These are phyloP conservation scores for Sarocladiaceae sp. DNA, from an alignment of 2,329 filamentous ascomycete species.

Conservation along the genomic window DNA sequence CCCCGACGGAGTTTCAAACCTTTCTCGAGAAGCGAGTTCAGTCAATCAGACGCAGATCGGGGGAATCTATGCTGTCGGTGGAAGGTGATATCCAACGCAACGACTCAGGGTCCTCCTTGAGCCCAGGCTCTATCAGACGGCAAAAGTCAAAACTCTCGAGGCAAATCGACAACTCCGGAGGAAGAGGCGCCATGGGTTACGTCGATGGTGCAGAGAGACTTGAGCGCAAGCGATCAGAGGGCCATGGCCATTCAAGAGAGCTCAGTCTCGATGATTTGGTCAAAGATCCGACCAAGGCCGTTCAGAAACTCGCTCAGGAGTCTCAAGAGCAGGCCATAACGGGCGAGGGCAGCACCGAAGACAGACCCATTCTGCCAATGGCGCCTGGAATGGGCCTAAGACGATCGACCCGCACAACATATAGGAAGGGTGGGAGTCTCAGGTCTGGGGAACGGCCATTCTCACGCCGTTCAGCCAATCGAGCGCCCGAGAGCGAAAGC, in stretches of 20 bases:
- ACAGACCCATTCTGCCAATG: slow-evolving; percentile 80
- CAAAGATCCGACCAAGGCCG: slow-evolving; percentile 66
- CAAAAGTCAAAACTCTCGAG: slow-evolving; percentile 95
- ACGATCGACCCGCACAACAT: slow-evolving; percentile 86
- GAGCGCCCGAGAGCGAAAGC: slow-evolving; percentile 53
- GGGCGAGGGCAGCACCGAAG: slow-evolving; percentile 47
- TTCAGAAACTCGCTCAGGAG: slow-evolving; percentile 61
- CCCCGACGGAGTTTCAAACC: slow-evolving; percentile 92
- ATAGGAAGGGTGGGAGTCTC: slow-evolving; percentile 77
- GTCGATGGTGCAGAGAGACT: slow-evolving; percentile 78
- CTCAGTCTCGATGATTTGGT: slow-evolving; percentile 77
- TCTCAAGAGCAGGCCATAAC: slow-evolving; percentile 38
- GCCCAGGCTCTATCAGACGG: slow-evolving; percentile 57
- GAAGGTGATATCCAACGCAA: slow-evolving; percentile 44
- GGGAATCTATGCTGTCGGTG: slow-evolving; percentile 58
- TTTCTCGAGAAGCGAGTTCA: slow-evolving; percentile 93
- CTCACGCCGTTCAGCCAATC: slow-evolving; percentile 62
- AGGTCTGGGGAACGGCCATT: slow-evolving; percentile 71
- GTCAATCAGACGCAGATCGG: slow-evolving; percentile 77
- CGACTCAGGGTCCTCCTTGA: slow-evolving; percentile 41
- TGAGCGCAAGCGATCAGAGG: slow-evolving; percentile 63
- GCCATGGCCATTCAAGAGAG: slow-evolving; percentile 47
- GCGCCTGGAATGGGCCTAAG: slow-evolving; percentile 74
- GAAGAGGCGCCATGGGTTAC: slow-evolving; percentile 56
- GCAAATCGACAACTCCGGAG: slow-evolving; percentile 72